Percentiles rank a stretch among this genome's conserved stretches.
Conservation (phyloP, 805 yeast genomes). For the Groenewaldozyma tartarivorans region DNA sequence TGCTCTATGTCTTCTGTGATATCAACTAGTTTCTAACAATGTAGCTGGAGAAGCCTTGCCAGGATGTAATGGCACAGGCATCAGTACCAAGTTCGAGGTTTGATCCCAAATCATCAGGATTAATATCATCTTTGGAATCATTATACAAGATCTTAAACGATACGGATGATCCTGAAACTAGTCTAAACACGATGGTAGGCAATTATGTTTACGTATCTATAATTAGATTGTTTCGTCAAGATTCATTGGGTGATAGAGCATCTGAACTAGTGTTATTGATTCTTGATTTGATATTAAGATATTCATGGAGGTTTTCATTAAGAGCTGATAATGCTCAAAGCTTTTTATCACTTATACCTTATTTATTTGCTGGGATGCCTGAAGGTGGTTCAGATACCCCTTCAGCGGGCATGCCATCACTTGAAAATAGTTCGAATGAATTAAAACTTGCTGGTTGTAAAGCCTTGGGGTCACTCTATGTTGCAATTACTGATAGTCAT, state of each 20-base stretch:
- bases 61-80: constrained; percentile 1
- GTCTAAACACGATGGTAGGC: constrained; percentile 30
- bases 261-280: constrained; percentile 39
- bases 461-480: constrained; percentile 18
- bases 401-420: constrained; percentile 9
- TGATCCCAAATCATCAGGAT: constrained; percentile 10
- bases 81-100: constrained; percentile 6
- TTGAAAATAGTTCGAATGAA: constrained; percentile 12
- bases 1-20: too few species aligned
- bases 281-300: constrained; percentile 33
- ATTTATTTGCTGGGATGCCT: constrained; percentile 14
- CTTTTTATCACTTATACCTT: constrained; percentile 18
- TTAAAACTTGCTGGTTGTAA: constrained; percentile 21
- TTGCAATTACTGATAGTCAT: constrained; percentile 10
- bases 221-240: constrained; percentile 39
- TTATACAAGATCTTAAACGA: constrained; percentile 8
- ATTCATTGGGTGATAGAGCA: constrained; percentile 34
- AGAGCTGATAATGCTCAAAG: constrained; percentile 17
- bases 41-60: background rate
- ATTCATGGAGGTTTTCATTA: constrained; percentile 35
- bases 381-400: constrained; percentile 14
- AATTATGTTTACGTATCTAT: constrained; percentile 58
- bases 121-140: constrained; percentile 13
- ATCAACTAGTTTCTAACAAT: too few species aligned
- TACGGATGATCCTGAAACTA: constrained; percentile 7